These are phyloP conservation scores for Russula vinacea DNA, from an alignment of 768 basidiomycete genomes.

Conservation along the genomic window DNA sequence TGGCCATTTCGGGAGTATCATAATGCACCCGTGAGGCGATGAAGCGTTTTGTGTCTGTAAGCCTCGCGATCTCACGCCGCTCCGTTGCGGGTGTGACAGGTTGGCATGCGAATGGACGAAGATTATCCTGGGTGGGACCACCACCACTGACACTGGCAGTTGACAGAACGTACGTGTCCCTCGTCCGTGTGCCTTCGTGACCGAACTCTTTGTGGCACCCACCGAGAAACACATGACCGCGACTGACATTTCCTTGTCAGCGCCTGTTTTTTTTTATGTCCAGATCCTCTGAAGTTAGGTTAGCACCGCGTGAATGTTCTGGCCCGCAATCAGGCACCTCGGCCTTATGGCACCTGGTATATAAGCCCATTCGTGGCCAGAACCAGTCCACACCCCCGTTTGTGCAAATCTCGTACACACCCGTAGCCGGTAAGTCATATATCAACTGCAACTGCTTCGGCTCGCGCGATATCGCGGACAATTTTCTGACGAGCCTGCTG, in stretches of 20 bases:
- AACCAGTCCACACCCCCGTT: not conserved
- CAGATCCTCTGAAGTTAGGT: constrained; percentile 21
- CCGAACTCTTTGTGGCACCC: constrained; percentile 20
- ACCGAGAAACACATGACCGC: not conserved
- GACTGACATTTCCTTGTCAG: not conserved
- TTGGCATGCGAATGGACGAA: not conserved
- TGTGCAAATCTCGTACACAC: not conserved
- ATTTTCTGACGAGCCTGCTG: not conserved
- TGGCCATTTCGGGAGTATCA: not conserved
- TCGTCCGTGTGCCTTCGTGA: not conserved
- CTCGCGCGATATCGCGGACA: not conserved
- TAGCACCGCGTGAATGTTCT: constrained; percentile 26
- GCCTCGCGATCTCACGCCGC: constrained; percentile 8
- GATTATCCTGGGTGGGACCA: not conserved
- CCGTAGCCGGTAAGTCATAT: not conserved
- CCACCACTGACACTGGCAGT: too few relatives aligned
- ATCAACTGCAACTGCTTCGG: too few relatives aligned
- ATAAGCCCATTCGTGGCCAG: constrained; percentile 19
- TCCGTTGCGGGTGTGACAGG: not conserved
- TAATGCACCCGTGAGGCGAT: not conserved
- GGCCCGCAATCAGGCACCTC: constrained; percentile 25
- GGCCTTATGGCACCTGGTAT: constrained; percentile 26
- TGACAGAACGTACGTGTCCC: not conserved
- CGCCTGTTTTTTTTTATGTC: constrained; percentile 2
- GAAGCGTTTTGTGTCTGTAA: not conserved